These are phyloP conservation scores for Aspergillus quadrilineatus DNA, from an alignment of 2,329 filamentous ascomycete species.

Conservation along the genomic window DNA sequence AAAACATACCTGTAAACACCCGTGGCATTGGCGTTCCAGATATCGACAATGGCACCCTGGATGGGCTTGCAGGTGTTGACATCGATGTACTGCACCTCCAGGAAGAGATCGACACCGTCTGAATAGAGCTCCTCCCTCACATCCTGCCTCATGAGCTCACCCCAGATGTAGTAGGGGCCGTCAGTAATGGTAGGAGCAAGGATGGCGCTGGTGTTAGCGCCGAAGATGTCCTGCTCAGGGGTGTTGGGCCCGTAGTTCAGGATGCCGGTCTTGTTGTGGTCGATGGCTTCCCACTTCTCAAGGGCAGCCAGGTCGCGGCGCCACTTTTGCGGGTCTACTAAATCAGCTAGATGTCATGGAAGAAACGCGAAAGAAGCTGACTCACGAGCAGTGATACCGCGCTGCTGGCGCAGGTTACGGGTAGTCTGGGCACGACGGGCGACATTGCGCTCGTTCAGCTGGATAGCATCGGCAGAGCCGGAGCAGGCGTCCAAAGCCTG, in stretches of 20 bases:
- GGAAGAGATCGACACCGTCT: slow-evolving; percentile 43
- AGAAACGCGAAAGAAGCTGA: neutral
- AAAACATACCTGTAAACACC: slow-evolving; percentile 44
- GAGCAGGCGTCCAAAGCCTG: slow-evolving; percentile 27
- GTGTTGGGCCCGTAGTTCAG: slow-evolving; percentile 28
- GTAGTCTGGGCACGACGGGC: slow-evolving; percentile 30
- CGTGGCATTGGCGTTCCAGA: slow-evolving; percentile 51
- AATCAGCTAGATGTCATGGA: neutral
- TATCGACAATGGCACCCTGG: slow-evolving; percentile 42
- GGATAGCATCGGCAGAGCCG: slow-evolving; percentile 22
- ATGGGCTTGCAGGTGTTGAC: slow-evolving; percentile 47
- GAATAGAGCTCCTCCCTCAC: slow-evolving; percentile 40
- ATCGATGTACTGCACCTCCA: slow-evolving; percentile 50
- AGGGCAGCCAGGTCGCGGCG: slow-evolving; percentile 40
- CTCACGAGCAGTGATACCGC: slow-evolving; percentile 29
- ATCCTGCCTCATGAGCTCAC: slow-evolving; percentile 44
- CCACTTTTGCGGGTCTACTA: slow-evolving; percentile 26
- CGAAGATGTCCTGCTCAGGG: slow-evolving; percentile 36
- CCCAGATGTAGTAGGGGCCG: slow-evolving; percentile 48
- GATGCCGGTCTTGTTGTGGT: slow-evolving; percentile 40
- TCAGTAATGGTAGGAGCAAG: slow-evolving; percentile 46
- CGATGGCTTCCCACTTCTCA: slow-evolving; percentile 38
- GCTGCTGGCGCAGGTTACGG: slow-evolving; percentile 27
- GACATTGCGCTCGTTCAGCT: slow-evolving; percentile 28
- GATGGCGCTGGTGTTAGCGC: slow-evolving; percentile 46